A percentile compares a stretch with the other conserved stretches of the same genome.
Evolutionary conservation across 345 rosid genomes (phyloP).

Genomic region (Camelina sativa): DNA sequence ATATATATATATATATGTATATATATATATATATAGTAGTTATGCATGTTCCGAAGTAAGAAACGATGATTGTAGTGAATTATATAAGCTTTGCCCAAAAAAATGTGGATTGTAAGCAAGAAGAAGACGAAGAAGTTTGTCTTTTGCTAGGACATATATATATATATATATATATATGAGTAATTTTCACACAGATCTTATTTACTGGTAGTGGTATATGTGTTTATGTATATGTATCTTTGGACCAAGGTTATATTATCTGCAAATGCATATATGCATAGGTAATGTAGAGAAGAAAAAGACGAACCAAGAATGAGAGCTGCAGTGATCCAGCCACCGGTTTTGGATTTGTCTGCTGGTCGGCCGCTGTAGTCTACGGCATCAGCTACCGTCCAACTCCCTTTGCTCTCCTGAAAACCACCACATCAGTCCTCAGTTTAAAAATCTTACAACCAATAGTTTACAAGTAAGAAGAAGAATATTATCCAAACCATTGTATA

Average conservation of each 20-base stretch:
- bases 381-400: slow-evolving; percentile 49
- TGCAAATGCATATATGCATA: neutral
- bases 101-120: neutral
- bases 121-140: neutral
- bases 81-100: too few species aligned
- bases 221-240: neutral
- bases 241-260: neutral
- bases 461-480: slow-evolving; percentile 4
- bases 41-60: slow-evolving; percentile 1
- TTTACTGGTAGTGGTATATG: too few species aligned
- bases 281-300: neutral
- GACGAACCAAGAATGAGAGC: slow-evolving; percentile 67
- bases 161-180: neutral
- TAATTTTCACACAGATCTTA: neutral
- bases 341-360: slow-evolving; percentile 64
- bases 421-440: slow-evolving; percentile 21
- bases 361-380: slow-evolving; percentile 61
- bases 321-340: slow-evolving; percentile 74
- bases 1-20: too few species aligned
- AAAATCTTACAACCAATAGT: slow-evolving; percentile 22
- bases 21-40: neutral
- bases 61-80: neutral
- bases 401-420: slow-evolving; percentile 52
- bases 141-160: neutral
- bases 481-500: slow-evolving; percentile 36